Percentiles rank a stretch among this genome's conserved stretches.
Conservation (phyloP, 1,284 basidiomycete genomes). For the Nidula niveotomentosa region DNA sequence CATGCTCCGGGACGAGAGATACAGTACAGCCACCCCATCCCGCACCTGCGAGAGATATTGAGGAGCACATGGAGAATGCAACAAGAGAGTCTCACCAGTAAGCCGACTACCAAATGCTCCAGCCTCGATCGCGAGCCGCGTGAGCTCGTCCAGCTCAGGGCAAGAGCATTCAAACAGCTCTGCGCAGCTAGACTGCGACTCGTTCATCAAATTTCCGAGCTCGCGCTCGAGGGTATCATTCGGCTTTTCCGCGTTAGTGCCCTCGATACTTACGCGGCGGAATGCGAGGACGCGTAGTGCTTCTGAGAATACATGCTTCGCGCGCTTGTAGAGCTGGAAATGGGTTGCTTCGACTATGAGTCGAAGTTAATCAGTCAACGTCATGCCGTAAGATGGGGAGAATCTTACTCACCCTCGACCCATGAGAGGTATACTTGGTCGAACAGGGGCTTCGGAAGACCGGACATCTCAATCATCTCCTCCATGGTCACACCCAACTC, state of each 20-base stretch:
- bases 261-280: conserved; percentile 59
- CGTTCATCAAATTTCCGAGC: conserved; percentile 78
- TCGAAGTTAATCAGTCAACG: conserved; percentile 1
- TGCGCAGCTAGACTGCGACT: conserved; percentile 71
- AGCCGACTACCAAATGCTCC: conserved; percentile 80
- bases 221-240: conserved; percentile 29
- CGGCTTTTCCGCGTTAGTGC: conserved; percentile 18
- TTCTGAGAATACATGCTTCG: conserved; percentile 77
- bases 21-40: conserved; percentile 93
- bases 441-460: conserved; percentile 58
- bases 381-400: neutral
- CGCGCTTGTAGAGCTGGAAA: conserved; percentile 80
- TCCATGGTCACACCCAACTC: conserved; percentile 64
- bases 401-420: conserved; percentile 58
- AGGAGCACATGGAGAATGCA: neutral
- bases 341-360: conserved; percentile 68
- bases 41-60: conserved; percentile 50
- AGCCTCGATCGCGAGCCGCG: conserved; percentile 54
- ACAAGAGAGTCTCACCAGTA: conserved; percentile 49
- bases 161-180: conserved; percentile 78
- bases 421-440: conserved; percentile 69
- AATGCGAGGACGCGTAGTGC: conserved; percentile 79
- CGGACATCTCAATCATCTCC: conserved; percentile 71
- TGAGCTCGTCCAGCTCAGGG: conserved; percentile 73
- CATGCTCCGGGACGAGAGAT: conserved; percentile 72